These are phyloP conservation scores for Annulohypoxylon stygium DNA, from an alignment of 495 filamentous ascomycete species.

Conservation along the genomic window DNA sequence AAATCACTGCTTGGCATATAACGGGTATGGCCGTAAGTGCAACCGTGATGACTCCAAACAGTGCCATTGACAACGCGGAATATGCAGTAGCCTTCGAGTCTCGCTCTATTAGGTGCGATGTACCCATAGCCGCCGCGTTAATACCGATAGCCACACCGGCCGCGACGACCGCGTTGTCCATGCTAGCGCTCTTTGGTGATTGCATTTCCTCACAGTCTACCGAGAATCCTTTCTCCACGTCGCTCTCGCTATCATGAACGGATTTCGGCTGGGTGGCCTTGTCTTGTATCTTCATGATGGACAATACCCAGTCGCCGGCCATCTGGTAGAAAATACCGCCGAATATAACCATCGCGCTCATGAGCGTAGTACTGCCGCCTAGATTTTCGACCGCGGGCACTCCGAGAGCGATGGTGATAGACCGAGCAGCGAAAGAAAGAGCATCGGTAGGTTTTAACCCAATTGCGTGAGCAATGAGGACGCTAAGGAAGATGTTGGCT, in stretches of 20 bases:
- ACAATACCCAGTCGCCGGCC: conserved; percentile 55
- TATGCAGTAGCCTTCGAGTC: conserved; percentile 62
- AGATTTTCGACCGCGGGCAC: conserved; percentile 53
- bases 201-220: neutral
- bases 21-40: conserved; percentile 54
- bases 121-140: conserved; percentile 66
- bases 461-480: conserved; percentile 52
- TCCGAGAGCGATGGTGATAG: conserved; percentile 57
- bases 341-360: conserved; percentile 61
- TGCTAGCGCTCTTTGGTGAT: neutral
- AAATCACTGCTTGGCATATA: conserved; percentile 26
- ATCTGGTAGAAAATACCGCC: conserved; percentile 63
- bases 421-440: conserved; percentile 60
- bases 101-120: conserved; percentile 61
- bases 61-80: conserved; percentile 63
- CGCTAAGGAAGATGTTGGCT: conserved; percentile 54
- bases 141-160: conserved; percentile 62
- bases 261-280: conserved; percentile 8
- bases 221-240: conserved; percentile 7
- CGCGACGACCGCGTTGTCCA: conserved; percentile 53
- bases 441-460: conserved; percentile 52
- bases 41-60: conserved; percentile 62
- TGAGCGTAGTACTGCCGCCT: conserved; percentile 56
- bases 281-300: conserved; percentile 37
- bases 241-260: conserved; percentile 4